These are phyloP conservation scores for Rhynchospora pubera DNA, from an alignment of 176 grass and related monocot genomes.

Conservation along the genomic window DNA sequence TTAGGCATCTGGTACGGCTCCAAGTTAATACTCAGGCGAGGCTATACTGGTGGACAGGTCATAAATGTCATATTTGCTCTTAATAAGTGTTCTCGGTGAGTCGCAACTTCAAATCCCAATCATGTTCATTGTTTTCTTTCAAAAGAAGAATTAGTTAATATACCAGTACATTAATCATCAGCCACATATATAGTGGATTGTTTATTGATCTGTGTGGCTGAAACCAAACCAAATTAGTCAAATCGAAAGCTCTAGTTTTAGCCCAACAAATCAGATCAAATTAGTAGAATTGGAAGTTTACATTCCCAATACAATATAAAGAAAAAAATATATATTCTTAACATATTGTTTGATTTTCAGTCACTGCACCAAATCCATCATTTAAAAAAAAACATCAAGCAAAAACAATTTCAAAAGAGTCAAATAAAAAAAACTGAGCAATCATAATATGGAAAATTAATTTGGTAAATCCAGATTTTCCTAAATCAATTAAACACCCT, in stretches of 20 bases:
- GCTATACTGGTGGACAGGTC: slow-evolving; percentile 47
- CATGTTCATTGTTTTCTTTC: neutral
- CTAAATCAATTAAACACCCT: no score
- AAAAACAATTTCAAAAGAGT: no score
- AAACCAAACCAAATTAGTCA: neutral
- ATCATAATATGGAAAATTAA: no score
- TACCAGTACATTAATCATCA: neutral
- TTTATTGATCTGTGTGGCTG: neutral
- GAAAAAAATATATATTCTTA: no score
- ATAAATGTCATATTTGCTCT: slow-evolving; percentile 73
- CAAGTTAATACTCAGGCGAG: slow-evolving; percentile 54
- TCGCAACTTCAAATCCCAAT: neutral
- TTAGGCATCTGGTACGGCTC: slow-evolving; percentile 68
- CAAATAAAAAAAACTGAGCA: no score
- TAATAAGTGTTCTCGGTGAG: neutral
- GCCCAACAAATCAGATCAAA: no score
- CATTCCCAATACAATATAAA: no score
- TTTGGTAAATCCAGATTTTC: no score
- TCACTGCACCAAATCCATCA: no score
- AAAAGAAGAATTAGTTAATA: neutral
- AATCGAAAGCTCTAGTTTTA: neutral
- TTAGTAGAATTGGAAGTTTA: no score
- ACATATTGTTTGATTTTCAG: no score
- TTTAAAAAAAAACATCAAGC: neutral
- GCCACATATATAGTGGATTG: neutral